phyloP scores from a whole-genome alignment of 176 grass and related monocot genomes.

The Lolium multiflorum region DNA sequence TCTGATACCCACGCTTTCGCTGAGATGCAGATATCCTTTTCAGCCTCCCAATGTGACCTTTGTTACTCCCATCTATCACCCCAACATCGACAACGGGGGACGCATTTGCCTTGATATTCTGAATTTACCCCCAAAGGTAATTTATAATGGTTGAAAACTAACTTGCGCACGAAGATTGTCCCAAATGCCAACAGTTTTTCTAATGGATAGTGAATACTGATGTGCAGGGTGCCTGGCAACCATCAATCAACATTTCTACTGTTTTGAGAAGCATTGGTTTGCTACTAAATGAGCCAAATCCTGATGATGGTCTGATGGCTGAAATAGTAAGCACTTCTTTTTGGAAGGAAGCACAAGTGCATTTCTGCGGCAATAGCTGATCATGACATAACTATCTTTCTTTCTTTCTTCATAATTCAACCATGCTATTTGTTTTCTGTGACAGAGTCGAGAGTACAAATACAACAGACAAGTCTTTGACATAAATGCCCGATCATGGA shows the following conservation, averaged over 20 bases:
- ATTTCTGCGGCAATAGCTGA: constrained; percentile 26
- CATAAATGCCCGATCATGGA: constrained; percentile 70
- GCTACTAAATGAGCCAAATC: constrained; percentile 78
- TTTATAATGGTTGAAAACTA: neutral
- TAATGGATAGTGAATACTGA: constrained; percentile 31
- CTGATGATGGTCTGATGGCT: constrained; percentile 88
- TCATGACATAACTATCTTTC: constrained; percentile 1
- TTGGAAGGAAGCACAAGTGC: constrained; percentile 54
- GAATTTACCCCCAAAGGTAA: constrained; percentile 93
- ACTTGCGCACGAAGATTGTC: neutral
- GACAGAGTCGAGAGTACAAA: constrained; percentile 85
- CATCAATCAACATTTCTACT: constrained; percentile 86
- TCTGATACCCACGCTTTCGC: constrained; percentile 31
- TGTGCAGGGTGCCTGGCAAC: constrained; percentile 84
- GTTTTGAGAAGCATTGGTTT: constrained; percentile 83
- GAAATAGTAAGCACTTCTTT: constrained; percentile 73
- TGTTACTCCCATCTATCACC: constrained; percentile 91
- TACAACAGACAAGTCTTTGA: constrained; percentile 86
- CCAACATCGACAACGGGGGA: constrained; percentile 94
- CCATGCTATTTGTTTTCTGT: constrained; percentile 30
- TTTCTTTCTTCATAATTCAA: constrained; percentile 39
- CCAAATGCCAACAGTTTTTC: constrained; percentile 33
- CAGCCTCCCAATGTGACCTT: constrained; percentile 90
- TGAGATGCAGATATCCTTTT: constrained; percentile 84
- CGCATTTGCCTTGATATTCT: constrained; percentile 97